Percentiles rank a stretch among this genome's conserved stretches.
These are phyloP conservation scores for Metschnikowia peoriensis DNA, from an alignment of 805 yeast species.

Conservation along the genomic window DNA sequence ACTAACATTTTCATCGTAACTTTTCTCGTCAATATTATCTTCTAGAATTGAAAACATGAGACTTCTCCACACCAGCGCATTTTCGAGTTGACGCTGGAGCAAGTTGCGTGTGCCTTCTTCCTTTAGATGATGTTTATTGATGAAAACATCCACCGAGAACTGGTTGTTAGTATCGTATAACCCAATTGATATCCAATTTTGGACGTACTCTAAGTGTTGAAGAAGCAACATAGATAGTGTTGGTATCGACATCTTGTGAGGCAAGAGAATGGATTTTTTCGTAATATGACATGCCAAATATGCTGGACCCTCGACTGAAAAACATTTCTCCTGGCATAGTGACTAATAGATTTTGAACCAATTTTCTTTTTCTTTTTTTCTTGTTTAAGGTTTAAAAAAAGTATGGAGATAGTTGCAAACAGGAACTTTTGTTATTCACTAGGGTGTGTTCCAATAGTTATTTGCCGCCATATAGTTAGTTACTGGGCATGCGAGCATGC, in stretches of 20 bases:
- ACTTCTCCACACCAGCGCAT: slow-evolving; percentile 7
- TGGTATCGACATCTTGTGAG: not conserved
- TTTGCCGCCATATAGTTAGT: no score
- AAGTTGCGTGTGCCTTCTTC: slow-evolving; percentile 10
- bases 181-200: not conserved
- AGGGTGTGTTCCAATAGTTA: no score
- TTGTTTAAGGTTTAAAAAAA: no score
- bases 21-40: not conserved
- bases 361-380: no score
- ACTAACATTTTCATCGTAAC: not conserved
- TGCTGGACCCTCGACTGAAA: not conserved
- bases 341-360: no score
- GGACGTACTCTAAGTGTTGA: slow-evolving; percentile 10
- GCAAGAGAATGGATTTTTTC: not conserved
- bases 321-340: slow-evolving; percentile 3
- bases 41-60: slow-evolving; percentile 8
- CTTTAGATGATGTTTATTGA: slow-evolving; percentile 12
- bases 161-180: slow-evolving; percentile 1
- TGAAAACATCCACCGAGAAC: slow-evolving; percentile 10
- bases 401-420: no score
- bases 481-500: no score
- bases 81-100: slow-evolving; percentile 9
- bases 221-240: slow-evolving; percentile 3
- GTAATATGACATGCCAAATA: slow-evolving; percentile 6
- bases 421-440: no score